Conservation (phyloP, 2,329 filamentous ascomycete species). For the Microascus cirrosus region DNA sequence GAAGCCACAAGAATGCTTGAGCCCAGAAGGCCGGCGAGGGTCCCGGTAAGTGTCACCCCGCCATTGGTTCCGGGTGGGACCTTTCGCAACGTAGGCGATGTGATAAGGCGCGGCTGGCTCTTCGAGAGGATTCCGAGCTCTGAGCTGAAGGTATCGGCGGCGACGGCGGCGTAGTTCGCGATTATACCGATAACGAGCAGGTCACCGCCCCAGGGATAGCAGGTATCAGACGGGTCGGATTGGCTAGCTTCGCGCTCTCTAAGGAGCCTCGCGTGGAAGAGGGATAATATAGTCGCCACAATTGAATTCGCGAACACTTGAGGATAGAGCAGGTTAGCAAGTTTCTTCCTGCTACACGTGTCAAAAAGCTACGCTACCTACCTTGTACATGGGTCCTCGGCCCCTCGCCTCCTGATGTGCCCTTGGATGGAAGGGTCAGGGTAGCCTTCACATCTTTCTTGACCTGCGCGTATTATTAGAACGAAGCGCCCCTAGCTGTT, state of each 20-base stretch:
- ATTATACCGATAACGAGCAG: conserved; percentile 55
- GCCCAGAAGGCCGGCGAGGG: conserved; percentile 63
- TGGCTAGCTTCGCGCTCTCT: conserved; percentile 22
- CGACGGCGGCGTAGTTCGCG: conserved; percentile 81
- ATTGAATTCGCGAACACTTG: conserved; percentile 75
- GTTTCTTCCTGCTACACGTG: not conserved
- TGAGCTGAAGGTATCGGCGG: conserved; percentile 88
- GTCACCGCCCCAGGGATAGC: conserved; percentile 51
- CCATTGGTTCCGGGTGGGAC: conserved; percentile 92
- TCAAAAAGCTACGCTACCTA: conserved; percentile 12
- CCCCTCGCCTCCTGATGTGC: conserved; percentile 66
- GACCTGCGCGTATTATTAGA: conserved; percentile 37
- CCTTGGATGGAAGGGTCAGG: conserved; percentile 67
- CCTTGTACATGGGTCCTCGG: conserved; percentile 76
- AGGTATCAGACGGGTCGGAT: conserved; percentile 14
- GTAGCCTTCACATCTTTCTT: conserved; percentile 79
- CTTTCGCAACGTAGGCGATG: conserved; percentile 59
- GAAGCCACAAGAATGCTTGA: conserved; percentile 58
- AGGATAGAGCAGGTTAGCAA: not conserved
- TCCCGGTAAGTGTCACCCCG: conserved; percentile 67
- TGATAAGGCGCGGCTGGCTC: conserved; percentile 71
- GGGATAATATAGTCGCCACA: conserved; percentile 55
- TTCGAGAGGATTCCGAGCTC: conserved; percentile 86
- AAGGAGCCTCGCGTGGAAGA: conserved; percentile 52
- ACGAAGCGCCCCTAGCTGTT: not conserved